Evolutionary conservation across 371 early-diverging fungal genomes (phyloP).

Genomic region (Mortierella sp.): DNA sequence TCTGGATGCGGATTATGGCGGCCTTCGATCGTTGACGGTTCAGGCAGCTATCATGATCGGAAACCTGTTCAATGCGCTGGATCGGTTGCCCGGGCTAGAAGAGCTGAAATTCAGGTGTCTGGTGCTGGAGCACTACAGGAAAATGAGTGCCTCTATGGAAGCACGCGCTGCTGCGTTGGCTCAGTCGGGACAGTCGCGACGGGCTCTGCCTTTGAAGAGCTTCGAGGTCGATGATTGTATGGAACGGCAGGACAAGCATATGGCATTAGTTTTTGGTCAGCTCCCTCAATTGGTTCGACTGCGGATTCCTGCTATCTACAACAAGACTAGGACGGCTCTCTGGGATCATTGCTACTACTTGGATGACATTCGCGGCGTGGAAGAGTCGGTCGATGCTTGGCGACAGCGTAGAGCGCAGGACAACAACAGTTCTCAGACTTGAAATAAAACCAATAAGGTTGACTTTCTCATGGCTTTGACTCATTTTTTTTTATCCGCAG

Average conservation of each 20-base stretch:
- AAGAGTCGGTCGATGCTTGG: neutral
- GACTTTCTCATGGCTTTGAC: no score
- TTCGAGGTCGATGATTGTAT: neutral
- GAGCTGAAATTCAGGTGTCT: neutral
- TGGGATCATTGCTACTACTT: neutral
- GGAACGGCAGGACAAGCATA: neutral
- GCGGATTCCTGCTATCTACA: neutral
- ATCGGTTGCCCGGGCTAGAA: neutral
- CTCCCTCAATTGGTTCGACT: neutral
- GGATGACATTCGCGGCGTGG: neutral
- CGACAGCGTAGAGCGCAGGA: neutral
- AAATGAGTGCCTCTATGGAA: neutral
- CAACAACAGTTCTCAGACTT: no score
- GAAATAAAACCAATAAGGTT: no score
- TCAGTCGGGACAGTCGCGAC: neutral
- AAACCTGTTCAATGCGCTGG: neutral
- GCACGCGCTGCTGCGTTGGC: neutral
- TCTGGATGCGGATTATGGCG: neutral
- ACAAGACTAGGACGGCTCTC: neutral
- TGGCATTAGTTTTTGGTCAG: neutral
- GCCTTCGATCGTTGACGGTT: neutral
- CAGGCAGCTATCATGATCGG: neutral
- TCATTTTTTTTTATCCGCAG: no score
- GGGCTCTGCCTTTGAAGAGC: neutral
- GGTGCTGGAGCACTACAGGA: neutral